Evolutionary conservation across 805 yeast genomes (phyloP).

Genomic region (Candida broadrunensis): DNA sequence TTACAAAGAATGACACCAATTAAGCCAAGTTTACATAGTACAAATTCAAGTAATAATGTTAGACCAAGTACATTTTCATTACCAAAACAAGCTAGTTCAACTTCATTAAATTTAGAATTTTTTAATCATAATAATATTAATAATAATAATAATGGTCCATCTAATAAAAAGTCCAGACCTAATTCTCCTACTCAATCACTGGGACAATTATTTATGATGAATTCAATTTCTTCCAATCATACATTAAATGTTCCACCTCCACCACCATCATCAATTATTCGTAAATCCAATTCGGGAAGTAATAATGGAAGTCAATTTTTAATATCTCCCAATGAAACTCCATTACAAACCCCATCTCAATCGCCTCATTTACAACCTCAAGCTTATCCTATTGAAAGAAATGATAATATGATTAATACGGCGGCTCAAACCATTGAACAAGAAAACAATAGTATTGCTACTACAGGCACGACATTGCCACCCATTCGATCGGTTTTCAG

Average conservation of each 20-base stretch:
- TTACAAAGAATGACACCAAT: constrained; percentile 45
- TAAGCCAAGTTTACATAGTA: constrained; percentile 11
- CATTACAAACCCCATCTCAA: constrained; percentile 46
- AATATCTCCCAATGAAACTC: constrained; percentile 44
- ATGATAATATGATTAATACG: constrained; percentile 15
- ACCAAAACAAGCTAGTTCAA: constrained; percentile 27
- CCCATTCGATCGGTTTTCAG: constrained; percentile 39
- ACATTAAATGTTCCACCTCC: not conserved
- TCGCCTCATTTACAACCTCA: constrained; percentile 43
- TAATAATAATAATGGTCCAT: not conserved
- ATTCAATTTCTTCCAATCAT: not conserved
- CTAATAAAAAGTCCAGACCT: constrained; percentile 43
- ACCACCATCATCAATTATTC: not conserved
- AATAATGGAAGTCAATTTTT: constrained; percentile 15
- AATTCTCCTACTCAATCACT: constrained; percentile 36
- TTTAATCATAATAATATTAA: constrained; percentile 13
- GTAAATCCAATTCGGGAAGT: not conserved
- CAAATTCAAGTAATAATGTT: constrained; percentile 1
- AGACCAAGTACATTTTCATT: constrained; percentile 7
- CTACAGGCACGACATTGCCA: constrained; percentile 39
- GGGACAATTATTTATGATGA: constrained; percentile 4
- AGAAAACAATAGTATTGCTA: constrained; percentile 27
- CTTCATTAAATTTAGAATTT: constrained; percentile 36
- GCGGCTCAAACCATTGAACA: constrained; percentile 19
- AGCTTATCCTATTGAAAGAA: constrained; percentile 4